Base-by-base conservation (phyloP, 257 asterid genomes). In the Solanum verrucosum region DNA sequence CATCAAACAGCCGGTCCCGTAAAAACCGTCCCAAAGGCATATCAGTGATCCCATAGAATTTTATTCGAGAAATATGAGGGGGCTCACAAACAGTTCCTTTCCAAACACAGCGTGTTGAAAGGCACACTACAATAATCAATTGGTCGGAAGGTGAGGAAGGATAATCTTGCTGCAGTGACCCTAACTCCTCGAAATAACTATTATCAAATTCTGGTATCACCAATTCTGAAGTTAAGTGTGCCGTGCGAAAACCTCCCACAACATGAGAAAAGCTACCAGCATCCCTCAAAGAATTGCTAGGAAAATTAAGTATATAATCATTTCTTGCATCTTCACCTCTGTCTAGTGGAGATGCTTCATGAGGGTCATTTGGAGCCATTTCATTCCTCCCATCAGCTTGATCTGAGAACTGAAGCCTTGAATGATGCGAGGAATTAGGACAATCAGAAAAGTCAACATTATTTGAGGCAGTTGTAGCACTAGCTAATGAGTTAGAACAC, bases 61-160 rank as follows among this genome's bases (percentile, higher is more conserved):
- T 96, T 78, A 97, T 95, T 84, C 98, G 98, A 87, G 93, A 93
- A 85, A 97, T 93, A 91, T 95, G 98, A 25, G 98, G 93, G 86
- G 96, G 94, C 92, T 97, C 98, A 84, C 99, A 97, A 78, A 96
- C 98, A 65, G 98, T 95, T 84, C 99, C 99, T 88, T 97, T 96
- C 99, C 98, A 93, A 83, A 97, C 95, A 87, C 99, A 95, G 87
- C 98, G 92, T 2, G 98, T 94, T 59, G 98, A 97, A 86, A 95
- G 90, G 84, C 98, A 93, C 71, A 96, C 99, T 88, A 97, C 88
- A 91, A 97, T 97, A 93, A 98, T 96, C 90, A 94, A 98, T 88
- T 93, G 96, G 88, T 96, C 98, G 33, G 99, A 93, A 37, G 98
- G 98, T 87, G 98, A 92, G 52, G 99, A 96, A 56, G 96, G 98